Percentiles rank a stretch among this genome's conserved stretches.
phyloP scores from a whole-genome alignment of 768 basidiomycete genomes.

The Mycena galopus region DNA sequence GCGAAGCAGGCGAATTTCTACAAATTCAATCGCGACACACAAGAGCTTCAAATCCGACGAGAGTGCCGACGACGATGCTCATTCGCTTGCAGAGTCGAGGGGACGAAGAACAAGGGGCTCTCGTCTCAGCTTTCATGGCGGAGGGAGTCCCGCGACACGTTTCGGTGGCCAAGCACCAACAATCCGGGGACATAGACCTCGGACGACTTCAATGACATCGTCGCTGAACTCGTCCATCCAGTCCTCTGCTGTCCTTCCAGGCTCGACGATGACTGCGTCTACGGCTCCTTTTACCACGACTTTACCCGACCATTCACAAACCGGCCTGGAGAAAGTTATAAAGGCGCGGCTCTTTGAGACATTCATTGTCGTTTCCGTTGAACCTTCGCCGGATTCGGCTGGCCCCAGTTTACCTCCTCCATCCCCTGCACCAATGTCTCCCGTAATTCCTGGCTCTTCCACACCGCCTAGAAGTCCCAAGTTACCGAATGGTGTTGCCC shows the following conservation, averaged over 20 bases:
- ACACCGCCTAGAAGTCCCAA: conserved; percentile 38
- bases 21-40: conserved; percentile 65
- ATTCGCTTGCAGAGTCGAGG: conserved; percentile 44
- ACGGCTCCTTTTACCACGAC: conserved; percentile 47
- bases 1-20: conserved; percentile 72
- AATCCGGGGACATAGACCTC: conserved; percentile 56
- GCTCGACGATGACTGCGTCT: conserved; percentile 36
- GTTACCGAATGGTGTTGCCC: conserved; percentile 25
- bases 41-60: conserved; percentile 63
- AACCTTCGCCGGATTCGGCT: conserved; percentile 33
- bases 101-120: conserved; percentile 62
- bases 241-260: conserved; percentile 33
- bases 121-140: conserved; percentile 54
- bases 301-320: conserved; percentile 75
- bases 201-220: conserved; percentile 69
- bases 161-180: conserved; percentile 44
- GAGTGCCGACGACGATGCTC: conserved; percentile 48
- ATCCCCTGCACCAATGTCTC: conserved; percentile 22
- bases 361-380: conserved; percentile 71
- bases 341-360: conserved; percentile 83
- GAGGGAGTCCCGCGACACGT: conserved; percentile 25
- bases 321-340: conserved; percentile 76
- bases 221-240: conserved; percentile 48
- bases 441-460: conserved; percentile 23
- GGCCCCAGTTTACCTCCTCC: conserved; percentile 21